Conservation (phyloP, 2,329 filamentous ascomycete species). For the Venturia oleaginea region DNA sequence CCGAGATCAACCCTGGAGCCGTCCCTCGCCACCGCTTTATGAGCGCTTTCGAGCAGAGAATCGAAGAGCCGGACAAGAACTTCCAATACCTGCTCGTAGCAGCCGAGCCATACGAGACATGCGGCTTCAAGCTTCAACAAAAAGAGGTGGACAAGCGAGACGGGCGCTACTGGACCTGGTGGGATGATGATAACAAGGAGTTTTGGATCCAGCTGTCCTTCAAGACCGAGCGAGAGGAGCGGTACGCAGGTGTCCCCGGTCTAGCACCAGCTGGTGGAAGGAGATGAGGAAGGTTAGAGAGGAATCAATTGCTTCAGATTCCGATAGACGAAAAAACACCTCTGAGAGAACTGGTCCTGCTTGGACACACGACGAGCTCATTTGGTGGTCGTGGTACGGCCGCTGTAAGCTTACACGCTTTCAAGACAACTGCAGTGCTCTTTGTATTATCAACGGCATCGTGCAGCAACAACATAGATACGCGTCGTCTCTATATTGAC, state of each 20-base stretch:
- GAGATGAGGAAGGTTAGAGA: not conserved
- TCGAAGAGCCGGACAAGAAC: slow-evolving; percentile 88
- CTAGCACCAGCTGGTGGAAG: slow-evolving; percentile 33
- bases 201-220: slow-evolving; percentile 98
- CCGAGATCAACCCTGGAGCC: slow-evolving; percentile 70
- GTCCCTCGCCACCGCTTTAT: slow-evolving; percentile 87
- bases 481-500: not conserved
- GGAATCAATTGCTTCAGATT: not conserved
- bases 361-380: not conserved
- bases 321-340: not conserved
- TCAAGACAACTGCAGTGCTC: not conserved
- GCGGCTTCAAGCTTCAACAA: slow-evolving; percentile 90
- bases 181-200: slow-evolving; percentile 90
- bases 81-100: slow-evolving; percentile 94
- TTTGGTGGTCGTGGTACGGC: not conserved
- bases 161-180: slow-evolving; percentile 86
- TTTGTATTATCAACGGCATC: not conserved
- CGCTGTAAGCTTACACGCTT: not conserved
- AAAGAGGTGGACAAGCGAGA: slow-evolving; percentile 85
- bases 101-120: slow-evolving; percentile 96
- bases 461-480: not conserved
- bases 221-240: slow-evolving; percentile 94
- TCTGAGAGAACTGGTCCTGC: not conserved
- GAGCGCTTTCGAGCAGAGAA: slow-evolving; percentile 92
- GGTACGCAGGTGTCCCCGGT: slow-evolving; percentile 61